phyloP scores from a whole-genome alignment of 306 rosid genomes.

The Cicer cuneatum region DNA sequence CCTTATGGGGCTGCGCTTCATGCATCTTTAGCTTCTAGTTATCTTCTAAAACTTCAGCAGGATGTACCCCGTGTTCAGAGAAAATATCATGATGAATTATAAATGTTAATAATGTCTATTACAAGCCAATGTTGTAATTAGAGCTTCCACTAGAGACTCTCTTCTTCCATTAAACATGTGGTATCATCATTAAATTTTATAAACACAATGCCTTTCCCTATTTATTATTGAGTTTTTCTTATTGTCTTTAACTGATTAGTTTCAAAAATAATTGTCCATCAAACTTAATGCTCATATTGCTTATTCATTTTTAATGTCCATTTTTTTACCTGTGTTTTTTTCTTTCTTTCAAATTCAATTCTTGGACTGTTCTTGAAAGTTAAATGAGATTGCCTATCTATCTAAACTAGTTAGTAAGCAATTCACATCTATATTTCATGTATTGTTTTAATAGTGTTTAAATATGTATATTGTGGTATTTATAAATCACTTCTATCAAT shows the following conservation, averaged over 20 bases:
- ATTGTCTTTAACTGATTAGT: neutral
- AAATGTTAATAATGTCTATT: conserved; percentile 17
- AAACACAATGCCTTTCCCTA: neutral
- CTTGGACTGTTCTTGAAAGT: neutral
- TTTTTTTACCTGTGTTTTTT: neutral
- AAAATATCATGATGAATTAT: conserved; percentile 61
- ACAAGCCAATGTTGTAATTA: neutral
- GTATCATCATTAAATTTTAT: neutral
- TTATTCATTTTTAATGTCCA: neutral
- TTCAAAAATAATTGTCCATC: neutral
- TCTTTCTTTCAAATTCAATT: neutral
- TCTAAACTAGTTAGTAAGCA: neutral
- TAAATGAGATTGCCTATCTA: neutral
- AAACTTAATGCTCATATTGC: conserved; percentile 5
- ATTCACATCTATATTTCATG: neutral
- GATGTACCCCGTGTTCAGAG: conserved; percentile 38
- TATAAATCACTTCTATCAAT: too few relatives aligned
- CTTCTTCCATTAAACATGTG: neutral
- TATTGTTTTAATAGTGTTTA: too few relatives aligned
- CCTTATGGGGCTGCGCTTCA: conserved; percentile 91
- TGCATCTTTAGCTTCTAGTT: conserved; percentile 74
- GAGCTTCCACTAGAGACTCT: neutral
- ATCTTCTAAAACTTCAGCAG: conserved; percentile 56
- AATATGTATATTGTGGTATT: too few relatives aligned
- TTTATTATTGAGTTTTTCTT: neutral